Evolutionary conservation across 1,139 yeast species (phyloP).

Genomic region (Suhomyces taliae): DNA sequence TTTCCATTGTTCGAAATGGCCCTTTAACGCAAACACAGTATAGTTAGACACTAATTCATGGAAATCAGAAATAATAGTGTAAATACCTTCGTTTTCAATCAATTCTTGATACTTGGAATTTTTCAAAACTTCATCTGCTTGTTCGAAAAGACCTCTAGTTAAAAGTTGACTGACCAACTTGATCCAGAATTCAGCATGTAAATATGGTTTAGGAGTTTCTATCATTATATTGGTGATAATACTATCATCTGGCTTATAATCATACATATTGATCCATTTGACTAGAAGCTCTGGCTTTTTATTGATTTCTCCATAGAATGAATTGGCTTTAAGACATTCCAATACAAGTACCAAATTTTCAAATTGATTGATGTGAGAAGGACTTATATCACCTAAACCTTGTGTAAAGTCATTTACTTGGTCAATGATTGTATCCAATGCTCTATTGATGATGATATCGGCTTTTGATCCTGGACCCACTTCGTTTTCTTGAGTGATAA

Average conservation of each 20-base stretch:
- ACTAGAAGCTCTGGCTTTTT: constrained; percentile 48
- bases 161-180: constrained; percentile 55
- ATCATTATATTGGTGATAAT: constrained; percentile 48
- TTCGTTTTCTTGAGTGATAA: constrained; percentile 23
- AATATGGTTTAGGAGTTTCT: constrained; percentile 46
- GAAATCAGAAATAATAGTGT: constrained; percentile 50
- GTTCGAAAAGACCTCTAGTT: constrained; percentile 61
- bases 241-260: constrained; percentile 56
- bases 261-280: constrained; percentile 69
- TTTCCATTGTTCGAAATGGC: constrained; percentile 52
- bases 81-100: constrained; percentile 21
- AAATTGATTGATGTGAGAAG: constrained; percentile 16
- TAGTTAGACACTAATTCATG: constrained; percentile 39
- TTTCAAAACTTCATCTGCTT: constrained; percentile 50
- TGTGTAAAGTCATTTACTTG: constrained; percentile 21
- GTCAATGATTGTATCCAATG: constrained; percentile 21
- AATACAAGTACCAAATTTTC: constrained; percentile 51
- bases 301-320: constrained; percentile 44
- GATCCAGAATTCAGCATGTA: constrained; percentile 65
- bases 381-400: constrained; percentile 15
- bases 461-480: constrained; percentile 5
- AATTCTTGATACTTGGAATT: constrained; percentile 40
- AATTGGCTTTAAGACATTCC: constrained; percentile 56
- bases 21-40: constrained; percentile 40
- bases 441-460: constrained; percentile 23